These are phyloP conservation scores for Penicillium ucsense DNA, from an alignment of 495 filamentous ascomycete species.

Conservation along the genomic window DNA sequence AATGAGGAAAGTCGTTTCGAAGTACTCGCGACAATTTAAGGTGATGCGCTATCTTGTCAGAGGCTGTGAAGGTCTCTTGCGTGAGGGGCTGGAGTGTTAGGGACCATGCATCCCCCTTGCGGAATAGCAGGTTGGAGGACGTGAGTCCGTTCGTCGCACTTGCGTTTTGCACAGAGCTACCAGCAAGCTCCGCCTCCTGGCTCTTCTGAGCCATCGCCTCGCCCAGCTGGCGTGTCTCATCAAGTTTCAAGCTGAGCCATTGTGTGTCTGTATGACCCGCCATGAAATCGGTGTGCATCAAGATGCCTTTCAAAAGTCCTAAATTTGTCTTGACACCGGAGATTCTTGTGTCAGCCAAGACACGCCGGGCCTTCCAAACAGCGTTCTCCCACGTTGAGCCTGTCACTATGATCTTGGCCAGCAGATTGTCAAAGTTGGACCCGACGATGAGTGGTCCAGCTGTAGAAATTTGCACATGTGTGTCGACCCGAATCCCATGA, in stretches of 20 bases:
- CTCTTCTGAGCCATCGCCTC: slow-evolving; percentile 13
- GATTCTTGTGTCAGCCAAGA: slow-evolving; percentile 43
- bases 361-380: slow-evolving; percentile 42
- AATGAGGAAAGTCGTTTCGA: slow-evolving; percentile 49
- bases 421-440: slow-evolving; percentile 48
- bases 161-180: slow-evolving; percentile 2
- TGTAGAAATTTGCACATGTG: slow-evolving; percentile 32
- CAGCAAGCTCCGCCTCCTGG: not conserved
- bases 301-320: slow-evolving; percentile 42
- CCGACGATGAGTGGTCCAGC: slow-evolving; percentile 30
- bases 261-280: slow-evolving; percentile 40
- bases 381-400: slow-evolving; percentile 40
- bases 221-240: slow-evolving; percentile 26
- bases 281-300: slow-evolving; percentile 38
- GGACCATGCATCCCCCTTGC: slow-evolving; percentile 49
- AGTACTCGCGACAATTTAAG: slow-evolving; percentile 43
- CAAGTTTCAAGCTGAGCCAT: slow-evolving; percentile 45
- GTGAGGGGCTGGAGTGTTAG: slow-evolving; percentile 33
- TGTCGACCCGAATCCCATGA: slow-evolving; percentile 48
- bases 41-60: slow-evolving; percentile 25
- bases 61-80: slow-evolving; percentile 3
- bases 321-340: slow-evolving; percentile 48
- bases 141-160: slow-evolving; percentile 8
- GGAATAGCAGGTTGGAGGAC: slow-evolving; percentile 35
- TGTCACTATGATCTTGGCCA: slow-evolving; percentile 55